Percentiles rank a stretch among this genome's conserved stretches.
phyloP scores from a whole-genome alignment of 371 early-diverging fungal genomes.

The Apophysomyces ossiformis region DNA sequence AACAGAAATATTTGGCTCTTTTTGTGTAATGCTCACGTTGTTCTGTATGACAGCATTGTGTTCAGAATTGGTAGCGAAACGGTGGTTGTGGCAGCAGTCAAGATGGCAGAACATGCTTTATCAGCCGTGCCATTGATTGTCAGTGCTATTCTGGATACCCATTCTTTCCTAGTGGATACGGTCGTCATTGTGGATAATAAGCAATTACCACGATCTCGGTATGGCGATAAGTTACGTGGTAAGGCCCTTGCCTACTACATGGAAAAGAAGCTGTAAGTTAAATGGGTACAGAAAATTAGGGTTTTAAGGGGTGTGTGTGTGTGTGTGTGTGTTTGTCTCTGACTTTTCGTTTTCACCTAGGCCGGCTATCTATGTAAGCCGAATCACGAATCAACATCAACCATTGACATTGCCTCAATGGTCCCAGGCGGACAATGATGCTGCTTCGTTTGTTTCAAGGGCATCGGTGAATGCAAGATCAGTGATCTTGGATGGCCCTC shows the following conservation, averaged over 20 bases:
- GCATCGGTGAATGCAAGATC: constrained; percentile 1
- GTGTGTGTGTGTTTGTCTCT: neutral
- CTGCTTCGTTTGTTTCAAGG: constrained; percentile 22
- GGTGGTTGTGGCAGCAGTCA: constrained; percentile 58
- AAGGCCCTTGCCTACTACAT: constrained; percentile 40
- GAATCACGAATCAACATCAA: constrained; percentile 47
- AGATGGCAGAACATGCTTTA: constrained; percentile 52
- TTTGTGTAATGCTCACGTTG: neutral
- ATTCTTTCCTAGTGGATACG: constrained; percentile 74
- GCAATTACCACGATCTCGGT: constrained; percentile 62
- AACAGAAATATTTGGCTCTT: neutral
- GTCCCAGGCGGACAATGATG: constrained; percentile 40
- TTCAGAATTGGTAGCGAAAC: constrained; percentile 58
- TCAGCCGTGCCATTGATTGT: constrained; percentile 65
- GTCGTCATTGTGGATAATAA: constrained; percentile 69
- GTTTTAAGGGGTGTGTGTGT: too few relatives aligned
- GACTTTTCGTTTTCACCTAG: constrained; percentile 13
- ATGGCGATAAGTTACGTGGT: constrained; percentile 65
- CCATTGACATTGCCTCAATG: constrained; percentile 38
- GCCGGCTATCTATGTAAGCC: constrained; percentile 43
- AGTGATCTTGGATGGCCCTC: neutral
- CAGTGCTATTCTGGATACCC: constrained; percentile 72
- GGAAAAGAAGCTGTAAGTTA: constrained; percentile 41
- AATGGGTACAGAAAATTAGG: neutral
- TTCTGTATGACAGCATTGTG: constrained; percentile 38